Evolutionary conservation across 257 asterid genomes (phyloP).

Genomic region (Salvia hispanica): DNA sequence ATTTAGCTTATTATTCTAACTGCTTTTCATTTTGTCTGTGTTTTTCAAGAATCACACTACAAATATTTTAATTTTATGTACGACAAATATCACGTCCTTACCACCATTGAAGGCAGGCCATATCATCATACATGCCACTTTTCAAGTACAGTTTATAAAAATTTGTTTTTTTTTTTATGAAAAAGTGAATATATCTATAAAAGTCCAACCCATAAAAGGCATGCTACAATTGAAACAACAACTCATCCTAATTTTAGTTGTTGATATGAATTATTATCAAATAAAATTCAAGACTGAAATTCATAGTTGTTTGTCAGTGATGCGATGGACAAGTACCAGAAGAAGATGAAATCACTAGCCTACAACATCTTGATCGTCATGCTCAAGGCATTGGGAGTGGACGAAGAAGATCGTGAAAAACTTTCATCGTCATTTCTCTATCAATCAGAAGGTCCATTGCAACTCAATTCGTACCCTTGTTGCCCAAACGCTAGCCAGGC

Average conservation of each 20-base stretch:
- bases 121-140: neutral
- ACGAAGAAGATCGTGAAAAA: conserved; percentile 32
- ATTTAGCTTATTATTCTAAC: neutral
- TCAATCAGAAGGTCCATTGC: conserved; percentile 57
- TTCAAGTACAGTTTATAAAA: neutral
- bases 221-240: neutral
- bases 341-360: conserved; percentile 59
- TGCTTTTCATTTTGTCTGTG: neutral
- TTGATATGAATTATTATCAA: too few relatives aligned
- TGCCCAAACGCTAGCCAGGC: conserved; percentile 77
- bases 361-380: conserved; percentile 46
- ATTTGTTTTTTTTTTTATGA: neutral
- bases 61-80: neutral
- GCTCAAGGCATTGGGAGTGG: conserved; percentile 48
- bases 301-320: conserved; percentile 38
- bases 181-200: too few relatives aligned
- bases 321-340: conserved; percentile 66
- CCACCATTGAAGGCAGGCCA: neutral
- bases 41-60: conserved; percentile 3
- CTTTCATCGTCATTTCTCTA: neutral
- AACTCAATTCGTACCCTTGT: conserved; percentile 76
- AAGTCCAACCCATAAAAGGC: too few relatives aligned
- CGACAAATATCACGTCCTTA: conserved; percentile 11
- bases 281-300: too few relatives aligned
- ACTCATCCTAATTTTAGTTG: neutral